Evolutionary conservation across 2,329 filamentous ascomycete species (phyloP), one percentile per base, ranked within the genome.

Genomic region (Verticillium nubilum): DNA sequence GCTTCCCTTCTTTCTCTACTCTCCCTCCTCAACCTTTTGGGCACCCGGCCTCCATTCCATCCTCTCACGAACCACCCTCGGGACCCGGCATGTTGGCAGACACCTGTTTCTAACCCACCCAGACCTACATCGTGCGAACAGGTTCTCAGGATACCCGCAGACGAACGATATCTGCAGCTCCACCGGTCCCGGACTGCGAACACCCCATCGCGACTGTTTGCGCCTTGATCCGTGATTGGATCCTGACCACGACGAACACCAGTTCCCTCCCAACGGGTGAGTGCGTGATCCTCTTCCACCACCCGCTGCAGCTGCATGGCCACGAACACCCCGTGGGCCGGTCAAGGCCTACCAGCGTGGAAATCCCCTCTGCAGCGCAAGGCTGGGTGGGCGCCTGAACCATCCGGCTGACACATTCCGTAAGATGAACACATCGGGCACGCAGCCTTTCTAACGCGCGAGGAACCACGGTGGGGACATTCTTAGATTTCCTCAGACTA

Each of bases 201-300:
- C 61, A 64, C 62, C 56, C 27, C 42, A 28, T 52, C 58, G 47
- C 26, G 54, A 37, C 29, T 56, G 62, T 63, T 63, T 64, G 62
- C 55, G 56, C 13, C 17, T 23, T 17, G 33, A 58, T 31, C 58
- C 54, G 35, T 61, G 57, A 61, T 64, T 64, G 62, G 62, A 52
- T 25, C 33, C 33, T 7, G 12, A 42, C 53, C 13, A 52, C 35
- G 35, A 56, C 47, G 60, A 19, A 53, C 59, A 23, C 57, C 61
- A 26, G 28, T n/a, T 33, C 56, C 26, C 37, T 56, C 13, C n/a
- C 26, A 59, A 59, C 62, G 61, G 59, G 50, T 61, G 58, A 56
- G 62, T 64, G 61, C 62, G 62, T 63, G 61, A 64, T 59, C 61
- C 61, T 58, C 55, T 58, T 59, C 52, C 53, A 57, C 58, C 42